Percentiles rank a stretch among this genome's conserved stretches.
phyloP scores from a whole-genome alignment of 306 rosid species.

The Rosa rugosa region DNA sequence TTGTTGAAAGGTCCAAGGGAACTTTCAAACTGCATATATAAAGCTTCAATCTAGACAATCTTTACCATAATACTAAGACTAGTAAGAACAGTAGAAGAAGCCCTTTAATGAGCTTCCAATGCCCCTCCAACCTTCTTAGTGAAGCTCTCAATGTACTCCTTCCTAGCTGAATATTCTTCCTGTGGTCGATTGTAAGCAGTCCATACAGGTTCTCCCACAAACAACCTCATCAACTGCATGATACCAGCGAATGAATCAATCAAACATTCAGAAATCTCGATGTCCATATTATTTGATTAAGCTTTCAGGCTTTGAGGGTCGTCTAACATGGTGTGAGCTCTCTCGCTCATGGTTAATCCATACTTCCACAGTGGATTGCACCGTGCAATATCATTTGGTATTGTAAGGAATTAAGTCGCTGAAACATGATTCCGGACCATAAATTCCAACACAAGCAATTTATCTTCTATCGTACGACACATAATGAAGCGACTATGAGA shows the following conservation, averaged over 20 bases:
- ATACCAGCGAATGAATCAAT: neutral
- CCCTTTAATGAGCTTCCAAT: no score
- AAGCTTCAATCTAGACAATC: no score
- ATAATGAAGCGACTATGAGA: no score
- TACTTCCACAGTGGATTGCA: neutral
- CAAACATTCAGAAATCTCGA: neutral
- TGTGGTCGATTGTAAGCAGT: constrained; percentile 84
- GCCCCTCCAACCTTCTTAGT: constrained; percentile 44
- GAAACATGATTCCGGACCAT: neutral
- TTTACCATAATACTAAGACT: no score
- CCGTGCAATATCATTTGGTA: neutral
- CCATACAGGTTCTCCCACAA: constrained; percentile 90
- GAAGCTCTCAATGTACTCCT: constrained; percentile 61
- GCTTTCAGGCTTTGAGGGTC: neutral
- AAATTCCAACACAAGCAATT: no score
- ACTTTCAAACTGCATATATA: no score
- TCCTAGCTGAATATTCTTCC: constrained; percentile 80
- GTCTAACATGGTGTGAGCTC: neutral
- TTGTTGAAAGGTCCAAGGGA: no score
- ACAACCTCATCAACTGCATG: constrained; percentile 80
- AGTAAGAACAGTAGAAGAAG: no score
- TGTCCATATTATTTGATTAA: neutral
- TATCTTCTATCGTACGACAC: no score
- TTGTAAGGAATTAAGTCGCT: neutral
- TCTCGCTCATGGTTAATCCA: neutral